Percentiles rank a stretch among this genome's conserved stretches.
Evolutionary conservation across 805 yeast species (phyloP).

Genomic region (Teunomyces gatunensis): DNA sequence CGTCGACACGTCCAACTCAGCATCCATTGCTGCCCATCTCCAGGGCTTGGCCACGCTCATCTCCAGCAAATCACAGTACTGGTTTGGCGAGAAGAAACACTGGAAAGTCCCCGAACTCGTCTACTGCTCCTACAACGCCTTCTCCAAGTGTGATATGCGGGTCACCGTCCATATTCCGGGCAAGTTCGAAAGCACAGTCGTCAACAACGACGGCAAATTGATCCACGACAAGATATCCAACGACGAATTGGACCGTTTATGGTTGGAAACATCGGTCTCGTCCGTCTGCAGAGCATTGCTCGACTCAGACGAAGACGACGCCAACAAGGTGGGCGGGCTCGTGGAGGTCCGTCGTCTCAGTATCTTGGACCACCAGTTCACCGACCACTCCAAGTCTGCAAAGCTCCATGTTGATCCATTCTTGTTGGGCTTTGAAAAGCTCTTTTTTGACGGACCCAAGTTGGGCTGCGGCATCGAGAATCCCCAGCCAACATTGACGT

Average conservation of each 20-base stretch:
- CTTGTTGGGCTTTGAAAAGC: constrained; percentile 59
- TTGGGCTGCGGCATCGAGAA: constrained; percentile 65
- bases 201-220: constrained; percentile 52
- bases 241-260: constrained; percentile 53
- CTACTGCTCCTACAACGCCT: constrained; percentile 61
- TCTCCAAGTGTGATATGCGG: constrained; percentile 64
- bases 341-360: constrained; percentile 83
- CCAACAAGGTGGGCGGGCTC: constrained; percentile 49
- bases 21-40: constrained; percentile 73
- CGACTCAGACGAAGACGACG: constrained; percentile 65
- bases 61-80: constrained; percentile 56
- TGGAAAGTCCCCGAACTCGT: constrained; percentile 73
- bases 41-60: constrained; percentile 67
- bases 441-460: constrained; percentile 64
- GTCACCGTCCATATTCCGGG: constrained; percentile 79
- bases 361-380: constrained; percentile 41
- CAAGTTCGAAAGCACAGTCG: constrained; percentile 53
- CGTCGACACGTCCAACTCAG: constrained; percentile 70
- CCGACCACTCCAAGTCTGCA: constrained; percentile 48
- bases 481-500: constrained; percentile 61
- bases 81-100: constrained; percentile 75
- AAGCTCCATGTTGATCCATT: constrained; percentile 43
- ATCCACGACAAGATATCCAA: constrained; percentile 46
- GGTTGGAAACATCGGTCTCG: constrained; percentile 58
- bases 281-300: constrained; percentile 74